Conservation (phyloP, 371 early-diverging fungal genomes). For the Mortierella sp. region DNA sequence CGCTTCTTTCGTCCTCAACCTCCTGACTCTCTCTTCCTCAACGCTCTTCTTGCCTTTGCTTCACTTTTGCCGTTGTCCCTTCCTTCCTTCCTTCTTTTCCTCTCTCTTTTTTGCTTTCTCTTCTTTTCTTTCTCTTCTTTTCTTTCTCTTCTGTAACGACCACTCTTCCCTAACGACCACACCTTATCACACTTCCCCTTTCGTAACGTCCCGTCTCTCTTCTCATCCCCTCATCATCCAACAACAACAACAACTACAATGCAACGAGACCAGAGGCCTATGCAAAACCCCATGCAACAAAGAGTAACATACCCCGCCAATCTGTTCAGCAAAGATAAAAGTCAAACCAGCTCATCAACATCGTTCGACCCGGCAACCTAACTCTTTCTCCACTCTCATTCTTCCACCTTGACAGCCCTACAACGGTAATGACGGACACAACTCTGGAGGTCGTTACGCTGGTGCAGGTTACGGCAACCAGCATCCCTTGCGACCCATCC, state of each 20-base stretch:
- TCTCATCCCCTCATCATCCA: not conserved
- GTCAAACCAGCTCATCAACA: not conserved
- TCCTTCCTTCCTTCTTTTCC: not conserved
- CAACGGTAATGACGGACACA: conserved; percentile 28
- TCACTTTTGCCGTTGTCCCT: not conserved
- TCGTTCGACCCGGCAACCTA: not conserved
- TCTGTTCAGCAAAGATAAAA: not conserved
- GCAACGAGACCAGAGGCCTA: conserved; percentile 22
- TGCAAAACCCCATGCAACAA: conserved; percentile 27
- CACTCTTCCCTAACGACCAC: not conserved
- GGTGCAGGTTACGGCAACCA: conserved; percentile 31
- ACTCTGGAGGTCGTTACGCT: conserved; percentile 23
- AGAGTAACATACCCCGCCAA: conserved; percentile 15
- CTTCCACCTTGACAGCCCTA: conserved; percentile 12
- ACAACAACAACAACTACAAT: not conserved
- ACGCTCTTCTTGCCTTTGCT: not conserved
- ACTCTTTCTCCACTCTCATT: not conserved
- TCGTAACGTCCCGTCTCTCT: not conserved
- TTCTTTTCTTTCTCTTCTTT: too few relatives aligned
- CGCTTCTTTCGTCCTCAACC: conserved; percentile 3
- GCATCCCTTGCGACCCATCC: conserved; percentile 46
- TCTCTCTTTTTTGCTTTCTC: not conserved
- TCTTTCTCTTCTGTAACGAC: not conserved
- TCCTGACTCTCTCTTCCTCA: not conserved
- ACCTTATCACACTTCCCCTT: not conserved